Evolutionary conservation across 768 basidiomycete genomes (phyloP), one percentile per base, ranked within the genome.

Genomic region (Cystobasidiopsis lactophilus): DNA sequence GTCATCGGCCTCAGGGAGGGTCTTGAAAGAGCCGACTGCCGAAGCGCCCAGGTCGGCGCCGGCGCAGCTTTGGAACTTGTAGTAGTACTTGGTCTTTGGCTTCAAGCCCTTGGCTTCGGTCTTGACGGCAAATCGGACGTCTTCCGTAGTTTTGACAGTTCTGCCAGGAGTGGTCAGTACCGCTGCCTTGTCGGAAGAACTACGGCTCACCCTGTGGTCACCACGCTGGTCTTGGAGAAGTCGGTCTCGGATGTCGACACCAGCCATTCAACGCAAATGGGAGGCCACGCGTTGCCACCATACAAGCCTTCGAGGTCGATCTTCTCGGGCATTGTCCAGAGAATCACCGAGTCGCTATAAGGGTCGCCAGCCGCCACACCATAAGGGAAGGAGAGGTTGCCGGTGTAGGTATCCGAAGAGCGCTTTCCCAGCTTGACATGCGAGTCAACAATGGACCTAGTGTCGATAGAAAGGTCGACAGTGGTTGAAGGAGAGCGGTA

Each of bases 71-170:
- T 69, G 66, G 53, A 76, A 77, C 40, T 71, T 69, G 63, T 70
- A 77, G 60, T 70, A 75, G 59, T 76, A 78, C 50, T 69, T 68
- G 0, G 72, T 74, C 57, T 75, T 75, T 0, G 76, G 68, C 39
- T 67, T 58, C 47, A 78, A 62, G 2, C 68, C 68, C 0, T 65
- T 69, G 1, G 75, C 75, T 57, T 77, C 76, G 18, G 77, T 72
- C 62, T 77, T 77, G 57, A 75, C 68, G 0, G 76, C 76, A 62
- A 69, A 76, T 59, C 76, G 75, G 37, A 77, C 73, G 52, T 78
- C 76, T 50, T 73, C 72, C 51, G 67, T 60, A 0, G 75, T 75
- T 62, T n/a, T 2, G n/a, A n/a, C n/a, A n/a, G n/a, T n/a, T n/a
- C n/a, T 4, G n/a, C 14, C 1, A 4, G 5, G 26, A 5, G 19